Evolutionary conservation across 495 filamentous ascomycete genomes (phyloP).

Genomic region (Tricharina praecox): DNA sequence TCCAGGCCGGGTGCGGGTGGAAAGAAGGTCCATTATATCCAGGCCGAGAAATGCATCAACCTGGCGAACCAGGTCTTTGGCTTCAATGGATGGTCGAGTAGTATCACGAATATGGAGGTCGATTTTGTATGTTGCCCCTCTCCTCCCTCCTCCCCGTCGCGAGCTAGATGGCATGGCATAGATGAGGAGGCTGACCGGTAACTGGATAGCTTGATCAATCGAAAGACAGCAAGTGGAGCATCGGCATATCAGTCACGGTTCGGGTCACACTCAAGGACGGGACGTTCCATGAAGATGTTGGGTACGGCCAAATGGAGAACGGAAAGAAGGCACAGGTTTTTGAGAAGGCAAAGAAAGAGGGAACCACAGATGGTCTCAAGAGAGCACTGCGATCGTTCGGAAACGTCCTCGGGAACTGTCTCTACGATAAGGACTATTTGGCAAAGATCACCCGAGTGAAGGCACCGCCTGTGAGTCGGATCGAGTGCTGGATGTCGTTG

Average conservation of each 20-base stretch:
- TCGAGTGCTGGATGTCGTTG: neutral
- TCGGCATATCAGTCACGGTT: constrained; percentile 77
- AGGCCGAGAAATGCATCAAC: constrained; percentile 83
- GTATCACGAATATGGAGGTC: constrained; percentile 72
- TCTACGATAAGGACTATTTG: constrained; percentile 92
- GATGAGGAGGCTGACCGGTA: too few species aligned
- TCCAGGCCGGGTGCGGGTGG: constrained; percentile 62
- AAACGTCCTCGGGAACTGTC: constrained; percentile 89
- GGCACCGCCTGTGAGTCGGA: constrained; percentile 9
- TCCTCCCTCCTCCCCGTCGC: neutral
- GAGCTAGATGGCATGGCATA: neutral
- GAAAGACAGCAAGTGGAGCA: constrained; percentile 47
- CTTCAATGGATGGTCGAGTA: constrained; percentile 94
- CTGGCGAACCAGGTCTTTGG: constrained; percentile 97
- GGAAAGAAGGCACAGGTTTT: constrained; percentile 89
- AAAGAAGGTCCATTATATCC: constrained; percentile 75
- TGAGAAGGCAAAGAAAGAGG: constrained; percentile 96
- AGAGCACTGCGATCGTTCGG: constrained; percentile 80
- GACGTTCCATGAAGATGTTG: constrained; percentile 91
- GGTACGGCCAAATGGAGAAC: constrained; percentile 90
- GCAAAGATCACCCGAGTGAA: constrained; percentile 70
- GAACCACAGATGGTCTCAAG: constrained; percentile 85
- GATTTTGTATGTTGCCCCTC: constrained; percentile 50
- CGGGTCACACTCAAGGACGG: constrained; percentile 80
- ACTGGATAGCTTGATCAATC: constrained; percentile 44